Evolutionary conservation across 495 filamentous ascomycete genomes (phyloP).

Genomic region (Neurospora terricola): DNA sequence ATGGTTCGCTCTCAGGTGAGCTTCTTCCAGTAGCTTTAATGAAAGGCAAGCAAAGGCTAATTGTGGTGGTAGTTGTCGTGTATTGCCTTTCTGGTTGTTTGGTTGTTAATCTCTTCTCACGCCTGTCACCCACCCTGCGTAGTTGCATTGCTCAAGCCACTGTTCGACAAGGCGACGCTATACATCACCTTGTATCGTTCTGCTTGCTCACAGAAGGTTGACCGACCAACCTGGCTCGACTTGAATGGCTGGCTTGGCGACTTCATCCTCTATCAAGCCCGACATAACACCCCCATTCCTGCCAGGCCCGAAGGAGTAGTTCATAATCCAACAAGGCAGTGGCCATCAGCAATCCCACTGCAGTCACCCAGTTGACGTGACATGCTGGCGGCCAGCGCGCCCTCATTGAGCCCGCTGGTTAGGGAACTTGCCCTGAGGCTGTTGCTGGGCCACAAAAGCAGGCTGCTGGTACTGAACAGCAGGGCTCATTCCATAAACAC

Average conservation of each 20-base stretch:
- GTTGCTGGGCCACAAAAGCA: conserved; percentile 45
- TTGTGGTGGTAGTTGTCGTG: not conserved
- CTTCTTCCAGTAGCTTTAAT: not conserved
- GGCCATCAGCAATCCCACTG: not conserved
- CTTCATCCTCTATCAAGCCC: not conserved
- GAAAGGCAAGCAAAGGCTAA: not conserved
- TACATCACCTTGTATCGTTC: not conserved
- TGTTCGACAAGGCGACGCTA: not conserved
- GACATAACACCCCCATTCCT: not conserved
- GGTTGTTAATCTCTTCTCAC: not conserved
- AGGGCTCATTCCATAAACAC: conserved; percentile 55
- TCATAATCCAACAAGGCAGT: not conserved
- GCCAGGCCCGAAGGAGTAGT: not conserved
- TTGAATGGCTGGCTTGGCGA: not conserved
- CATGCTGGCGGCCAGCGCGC: not conserved
- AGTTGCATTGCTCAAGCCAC: not conserved
- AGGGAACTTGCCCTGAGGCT: conserved; percentile 57
- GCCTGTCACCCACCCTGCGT: not conserved
- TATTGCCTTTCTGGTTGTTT: not conserved
- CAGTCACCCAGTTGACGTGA: not conserved
- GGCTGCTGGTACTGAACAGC: conserved; percentile 59
- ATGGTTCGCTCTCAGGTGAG: not conserved
- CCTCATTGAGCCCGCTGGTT: conserved; percentile 24
- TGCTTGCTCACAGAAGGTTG: not conserved
- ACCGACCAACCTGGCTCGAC: not conserved